Base-by-base conservation (phyloP, 2,329 filamentous ascomycete genomes). In the Alternaria sp. region DNA sequence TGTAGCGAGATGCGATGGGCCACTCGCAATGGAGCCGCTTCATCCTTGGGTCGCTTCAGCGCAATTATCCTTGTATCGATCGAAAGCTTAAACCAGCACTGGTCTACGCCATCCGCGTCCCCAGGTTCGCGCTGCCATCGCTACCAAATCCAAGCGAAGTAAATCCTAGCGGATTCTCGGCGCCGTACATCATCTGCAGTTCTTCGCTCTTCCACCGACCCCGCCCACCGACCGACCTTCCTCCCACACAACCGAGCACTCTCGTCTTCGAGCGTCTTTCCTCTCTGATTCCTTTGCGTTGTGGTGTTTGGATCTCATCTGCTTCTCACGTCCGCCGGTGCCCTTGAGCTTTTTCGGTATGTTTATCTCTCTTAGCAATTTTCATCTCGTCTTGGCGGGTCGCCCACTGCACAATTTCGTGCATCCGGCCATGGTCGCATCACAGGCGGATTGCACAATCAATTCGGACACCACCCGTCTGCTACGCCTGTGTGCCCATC, bases 81-180 rank as follows among this genome's bases (percentile, higher is more conserved):
- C 58, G 56, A 76, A 76, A 76, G 74, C 74, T 76, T 76, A 69
- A 72, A 67, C 74, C 68, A 66, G 71, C 69, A 36, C 46, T 38
- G 46, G 39, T 34, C 59, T 61, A 54, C 63, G 62, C 65, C 65
- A 65, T 66, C 51, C 59, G 46, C 46, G 49, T 46, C 68, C 62
- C 61, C 61, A 62, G 65, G 59, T 56, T 62, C 59, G 51, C 48
- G 42, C 55, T 59, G 54, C 57, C 59, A 59, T 68, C 64, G 68
- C 61, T 69, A 71, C 69, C 69, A 39, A 28, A 61, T 62, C 36
- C 57, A 59, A 59, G 62, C 69, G 65, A 66, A 67, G 63, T 62
- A 64, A 64, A 63, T 49, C 46, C 42, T 60, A 60, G 57, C 57
- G 57, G 53, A 47, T 60, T 51, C 57, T 56, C 57, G 63, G 66